Conservation (phyloP, 1,284 basidiomycete genomes). For the Boletus austroedulis region DNA sequence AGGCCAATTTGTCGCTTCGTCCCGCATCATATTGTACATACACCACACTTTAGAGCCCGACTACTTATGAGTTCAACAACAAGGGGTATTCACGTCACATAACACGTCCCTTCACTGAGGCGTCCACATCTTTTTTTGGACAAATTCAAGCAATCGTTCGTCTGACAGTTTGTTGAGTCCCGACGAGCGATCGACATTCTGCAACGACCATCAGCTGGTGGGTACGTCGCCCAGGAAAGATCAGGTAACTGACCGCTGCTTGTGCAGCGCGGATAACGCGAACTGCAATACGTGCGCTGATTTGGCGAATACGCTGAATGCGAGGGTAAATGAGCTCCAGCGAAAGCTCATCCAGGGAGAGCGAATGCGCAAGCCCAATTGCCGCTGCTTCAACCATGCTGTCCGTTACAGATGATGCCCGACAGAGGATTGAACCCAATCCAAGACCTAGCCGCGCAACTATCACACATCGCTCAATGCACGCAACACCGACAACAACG, state of each 20-base stretch:
- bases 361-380: conserved; percentile 73
- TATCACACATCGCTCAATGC: background rate
- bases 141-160: conserved; percentile 49
- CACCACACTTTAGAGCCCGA: background rate
- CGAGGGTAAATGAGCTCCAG: conserved; percentile 72
- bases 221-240: background rate
- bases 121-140: conserved; percentile 69
- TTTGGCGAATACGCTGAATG: conserved; percentile 79
- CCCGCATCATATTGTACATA: conserved; percentile 9
- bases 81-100: background rate
- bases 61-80: background rate
- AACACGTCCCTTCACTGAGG: conserved; percentile 35
- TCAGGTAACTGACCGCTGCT: conserved; percentile 51
- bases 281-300: conserved; percentile 71
- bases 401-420: conserved; percentile 67
- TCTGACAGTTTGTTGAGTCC: conserved; percentile 59
- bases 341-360: conserved; percentile 69
- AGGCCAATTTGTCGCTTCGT: background rate
- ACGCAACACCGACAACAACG: conserved; percentile 29
- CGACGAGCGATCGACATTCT: conserved; percentile 59
- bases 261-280: conserved; percentile 79
- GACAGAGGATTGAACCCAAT: conserved; percentile 72
- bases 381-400: conserved; percentile 80
- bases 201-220: background rate
- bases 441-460: conserved; percentile 56